Conservation (phyloP, 345 rosid species). For the Eutrema japonicum region DNA sequence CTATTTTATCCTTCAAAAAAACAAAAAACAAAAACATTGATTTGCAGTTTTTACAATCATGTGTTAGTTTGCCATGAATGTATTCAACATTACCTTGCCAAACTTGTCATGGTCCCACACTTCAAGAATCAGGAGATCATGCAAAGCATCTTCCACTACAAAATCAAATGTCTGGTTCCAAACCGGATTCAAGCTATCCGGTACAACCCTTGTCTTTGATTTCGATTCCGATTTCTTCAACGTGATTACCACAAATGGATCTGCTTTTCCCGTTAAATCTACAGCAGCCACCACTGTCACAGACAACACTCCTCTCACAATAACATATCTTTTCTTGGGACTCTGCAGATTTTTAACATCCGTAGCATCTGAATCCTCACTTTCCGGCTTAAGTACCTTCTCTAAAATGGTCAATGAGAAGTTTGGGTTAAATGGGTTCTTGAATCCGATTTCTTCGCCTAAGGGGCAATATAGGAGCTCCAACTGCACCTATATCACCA, state of each 20-base stretch:
- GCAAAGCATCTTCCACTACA: constrained; percentile 91
- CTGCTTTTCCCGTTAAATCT: constrained; percentile 80
- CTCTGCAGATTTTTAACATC: constrained; percentile 20
- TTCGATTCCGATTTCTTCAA: constrained; percentile 77
- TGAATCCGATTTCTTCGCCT: constrained; percentile 62
- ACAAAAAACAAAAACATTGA: neutral
- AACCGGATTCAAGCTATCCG: constrained; percentile 77
- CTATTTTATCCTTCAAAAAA: constrained; percentile 61
- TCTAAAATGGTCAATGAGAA: constrained; percentile 72
- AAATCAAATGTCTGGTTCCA: constrained; percentile 97
- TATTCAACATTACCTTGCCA: constrained; percentile 60
- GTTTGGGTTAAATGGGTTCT: constrained; percentile 59
- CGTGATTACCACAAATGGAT: constrained; percentile 70
- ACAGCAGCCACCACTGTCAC: constrained; percentile 72
- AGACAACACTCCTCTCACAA: constrained; percentile 85
- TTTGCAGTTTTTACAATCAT: neutral
- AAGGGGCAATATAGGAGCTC: constrained; percentile 75
- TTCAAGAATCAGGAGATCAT: constrained; percentile 75
- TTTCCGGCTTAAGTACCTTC: constrained; percentile 61
- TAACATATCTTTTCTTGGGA: constrained; percentile 59
- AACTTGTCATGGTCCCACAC: constrained; percentile 89
- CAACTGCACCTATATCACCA: constrained; percentile 62
- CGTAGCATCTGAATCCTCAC: constrained; percentile 42
- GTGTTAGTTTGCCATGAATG: neutral
- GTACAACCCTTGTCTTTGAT: constrained; percentile 80